Percentiles rank a stretch among this genome's conserved stretches.
Evolutionary conservation across 345 rosid genomes (phyloP).

Genomic region (Diplotaxis tenuifolia): DNA sequence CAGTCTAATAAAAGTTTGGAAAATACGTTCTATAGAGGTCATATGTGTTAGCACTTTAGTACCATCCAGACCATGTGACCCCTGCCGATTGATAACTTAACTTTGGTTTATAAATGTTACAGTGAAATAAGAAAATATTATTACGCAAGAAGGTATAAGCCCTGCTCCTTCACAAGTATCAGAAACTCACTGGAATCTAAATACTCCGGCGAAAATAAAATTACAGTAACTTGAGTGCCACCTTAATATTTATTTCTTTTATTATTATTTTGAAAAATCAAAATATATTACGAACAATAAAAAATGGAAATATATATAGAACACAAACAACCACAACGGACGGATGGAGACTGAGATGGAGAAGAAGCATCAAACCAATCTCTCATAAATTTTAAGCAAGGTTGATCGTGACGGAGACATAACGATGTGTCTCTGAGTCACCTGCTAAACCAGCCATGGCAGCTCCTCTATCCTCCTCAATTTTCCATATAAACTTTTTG

Average conservation of each 20-base stretch:
- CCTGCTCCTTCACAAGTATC: slow-evolving; percentile 22
- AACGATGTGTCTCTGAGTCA: slow-evolving; percentile 73
- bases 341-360: neutral
- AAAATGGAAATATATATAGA: slow-evolving; percentile 11
- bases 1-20: no score
- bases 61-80: neutral
- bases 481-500: slow-evolving; percentile 91
- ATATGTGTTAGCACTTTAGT: neutral
- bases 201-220: slow-evolving; percentile 29
- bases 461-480: slow-evolving; percentile 83
- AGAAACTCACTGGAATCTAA: slow-evolving; percentile 29
- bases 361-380: slow-evolving; percentile 28
- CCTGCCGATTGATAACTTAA: neutral
- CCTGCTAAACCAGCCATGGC: slow-evolving; percentile 80
- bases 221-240: slow-evolving; percentile 35
- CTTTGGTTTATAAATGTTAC: neutral
- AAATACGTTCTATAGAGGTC: neutral
- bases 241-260: slow-evolving; percentile 20
- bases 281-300: slow-evolving; percentile 32
- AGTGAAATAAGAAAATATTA: neutral
- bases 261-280: no score
- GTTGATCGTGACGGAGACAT: slow-evolving; percentile 94
- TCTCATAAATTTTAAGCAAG: slow-evolving; percentile 54
- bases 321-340: slow-evolving; percentile 37
- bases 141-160: neutral